These are phyloP conservation scores for Fraxinus platypoda DNA, from an alignment of 305 asterid species.

Conservation along the genomic window DNA sequence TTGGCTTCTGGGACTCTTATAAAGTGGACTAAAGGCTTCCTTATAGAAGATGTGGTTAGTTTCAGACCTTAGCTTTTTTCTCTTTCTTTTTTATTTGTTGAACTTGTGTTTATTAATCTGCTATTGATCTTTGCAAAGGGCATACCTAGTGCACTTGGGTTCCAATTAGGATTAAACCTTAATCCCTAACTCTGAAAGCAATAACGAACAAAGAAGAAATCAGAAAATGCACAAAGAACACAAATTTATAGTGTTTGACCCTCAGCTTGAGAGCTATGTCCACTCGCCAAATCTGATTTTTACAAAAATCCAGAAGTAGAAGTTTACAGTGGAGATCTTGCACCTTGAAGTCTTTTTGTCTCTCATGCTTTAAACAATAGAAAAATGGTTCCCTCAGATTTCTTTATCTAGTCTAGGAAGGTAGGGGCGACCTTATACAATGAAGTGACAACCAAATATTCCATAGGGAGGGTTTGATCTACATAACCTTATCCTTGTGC, in stretches of 20 bases:
- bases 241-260: not conserved
- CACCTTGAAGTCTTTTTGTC: not conserved
- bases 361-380: not conserved
- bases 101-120: not conserved
- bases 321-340: not conserved
- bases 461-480: not conserved
- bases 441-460: not conserved
- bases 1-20: constrained; percentile 76
- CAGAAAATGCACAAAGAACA: not conserved
- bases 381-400: not conserved
- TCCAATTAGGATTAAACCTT: not conserved
- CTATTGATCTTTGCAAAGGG: not conserved
- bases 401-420: not conserved
- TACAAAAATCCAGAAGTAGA: not conserved
- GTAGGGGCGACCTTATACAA: not conserved
- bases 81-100: not conserved
- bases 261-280: not conserved
- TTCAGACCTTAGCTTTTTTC: not conserved
- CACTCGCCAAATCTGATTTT: not conserved
- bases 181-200: not conserved
- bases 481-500: not conserved
- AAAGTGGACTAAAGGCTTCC: constrained; percentile 92
- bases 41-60: constrained; percentile 71
- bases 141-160: not conserved
- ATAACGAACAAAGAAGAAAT: not conserved